Conservation (phyloP, 2,329 filamentous ascomycete genomes). For the Juglanconis oblonga region DNA sequence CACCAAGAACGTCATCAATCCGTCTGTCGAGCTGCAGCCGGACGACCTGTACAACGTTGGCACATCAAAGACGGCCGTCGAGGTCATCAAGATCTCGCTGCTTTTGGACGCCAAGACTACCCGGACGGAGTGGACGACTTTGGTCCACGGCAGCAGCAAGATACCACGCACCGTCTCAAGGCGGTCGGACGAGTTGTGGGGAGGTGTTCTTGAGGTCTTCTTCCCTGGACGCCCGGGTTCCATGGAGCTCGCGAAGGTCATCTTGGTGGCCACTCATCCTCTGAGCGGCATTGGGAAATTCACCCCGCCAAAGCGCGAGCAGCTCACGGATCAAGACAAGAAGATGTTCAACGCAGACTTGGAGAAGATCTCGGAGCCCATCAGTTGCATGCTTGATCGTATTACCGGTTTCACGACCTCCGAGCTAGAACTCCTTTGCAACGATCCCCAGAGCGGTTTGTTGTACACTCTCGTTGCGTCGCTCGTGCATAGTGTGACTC, state of each 20-base stretch:
- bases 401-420: constrained; percentile 71
- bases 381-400: constrained; percentile 73
- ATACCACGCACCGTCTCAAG: constrained; percentile 67
- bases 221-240: constrained; percentile 50
- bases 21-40: constrained; percentile 46
- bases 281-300: constrained; percentile 77
- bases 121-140: constrained; percentile 63
- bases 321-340: constrained; percentile 44
- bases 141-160: constrained; percentile 53
- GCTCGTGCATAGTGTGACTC: constrained; percentile 76
- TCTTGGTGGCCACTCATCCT: constrained; percentile 67
- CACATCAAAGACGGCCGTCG: constrained; percentile 54
- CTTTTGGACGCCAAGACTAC: constrained; percentile 70
- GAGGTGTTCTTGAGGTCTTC: constrained; percentile 58
- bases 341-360: constrained; percentile 77
- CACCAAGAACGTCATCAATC: constrained; percentile 53
- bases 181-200: constrained; percentile 75
- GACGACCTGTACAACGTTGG: constrained; percentile 47
- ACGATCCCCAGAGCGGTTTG: constrained; percentile 55
- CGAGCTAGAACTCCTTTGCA: constrained; percentile 68
- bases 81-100: constrained; percentile 65
- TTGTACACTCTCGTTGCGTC: constrained; percentile 74
- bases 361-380: constrained; percentile 48
- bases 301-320: constrained; percentile 47
- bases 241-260: constrained; percentile 69